Percentiles rank a stretch among this genome's conserved stretches.
Conservation (phyloP, 148 eudicot genomes). For the Fagopyrum tataricum region DNA sequence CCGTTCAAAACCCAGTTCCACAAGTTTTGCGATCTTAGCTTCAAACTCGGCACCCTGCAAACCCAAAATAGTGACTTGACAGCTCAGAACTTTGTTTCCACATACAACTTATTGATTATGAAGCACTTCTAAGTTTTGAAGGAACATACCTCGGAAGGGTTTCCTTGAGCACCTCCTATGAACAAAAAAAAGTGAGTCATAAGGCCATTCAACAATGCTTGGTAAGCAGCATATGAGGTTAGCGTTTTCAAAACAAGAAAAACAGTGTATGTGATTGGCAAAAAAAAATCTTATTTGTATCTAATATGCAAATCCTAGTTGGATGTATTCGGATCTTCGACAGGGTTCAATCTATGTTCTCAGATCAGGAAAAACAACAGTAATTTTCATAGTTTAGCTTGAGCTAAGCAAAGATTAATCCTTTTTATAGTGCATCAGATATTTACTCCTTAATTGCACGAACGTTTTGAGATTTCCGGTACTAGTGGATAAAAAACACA, state of each 20-base stretch:
- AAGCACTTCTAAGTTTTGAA: not conserved
- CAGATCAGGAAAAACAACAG: not conserved
- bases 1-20: slow-evolving; percentile 84
- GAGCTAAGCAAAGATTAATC: not conserved
- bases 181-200: not conserved
- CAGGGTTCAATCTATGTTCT: not conserved
- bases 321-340: not conserved
- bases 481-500: not conserved
- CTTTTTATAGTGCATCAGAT: not conserved
- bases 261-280: not conserved
- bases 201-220: not conserved
- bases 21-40: slow-evolving; percentile 76
- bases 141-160: slow-evolving; percentile 33
- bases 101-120: no score
- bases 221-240: not conserved
- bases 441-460: not conserved
- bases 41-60: slow-evolving; percentile 79
- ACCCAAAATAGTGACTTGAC: not conserved
- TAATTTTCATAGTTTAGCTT: not conserved
- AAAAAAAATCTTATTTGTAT: not conserved
- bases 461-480: not conserved
- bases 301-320: not conserved
- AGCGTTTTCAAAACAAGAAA: not conserved
- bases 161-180: slow-evolving; percentile 35
- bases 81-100: not conserved